Evolutionary conservation across 2,329 filamentous ascomycete species (phyloP).

Genomic region (Botrytis sinoallii): DNA sequence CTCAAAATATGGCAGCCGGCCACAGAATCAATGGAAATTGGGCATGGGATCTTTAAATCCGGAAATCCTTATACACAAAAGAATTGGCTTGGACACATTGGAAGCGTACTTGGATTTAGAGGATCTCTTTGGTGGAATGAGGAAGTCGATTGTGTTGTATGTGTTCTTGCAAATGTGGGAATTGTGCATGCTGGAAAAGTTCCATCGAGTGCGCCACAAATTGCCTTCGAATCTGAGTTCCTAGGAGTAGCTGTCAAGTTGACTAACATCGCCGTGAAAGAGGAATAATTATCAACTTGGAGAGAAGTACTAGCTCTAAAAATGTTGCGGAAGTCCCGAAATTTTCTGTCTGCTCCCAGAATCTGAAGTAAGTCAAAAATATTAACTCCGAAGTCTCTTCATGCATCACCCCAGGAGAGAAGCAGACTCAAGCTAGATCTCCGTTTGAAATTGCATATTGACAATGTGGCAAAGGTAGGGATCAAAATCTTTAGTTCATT

Average conservation of each 20-base stretch:
- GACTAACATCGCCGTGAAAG: neutral
- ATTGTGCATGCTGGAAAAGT: conserved; percentile 23
- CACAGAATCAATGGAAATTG: conserved; percentile 4
- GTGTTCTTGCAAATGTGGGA: conserved; percentile 24
- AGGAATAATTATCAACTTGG: neutral
- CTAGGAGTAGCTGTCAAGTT: conserved; percentile 15
- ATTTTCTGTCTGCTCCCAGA: neutral
- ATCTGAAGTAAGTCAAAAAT: neutral
- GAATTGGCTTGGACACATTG: conserved; percentile 22
- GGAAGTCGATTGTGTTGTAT: conserved; percentile 20
- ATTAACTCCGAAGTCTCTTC: neutral
- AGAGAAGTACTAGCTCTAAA: neutral
- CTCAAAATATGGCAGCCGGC: conserved; percentile 17
- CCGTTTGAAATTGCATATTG: neutral
- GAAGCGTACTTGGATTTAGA: conserved; percentile 24
- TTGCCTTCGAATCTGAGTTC: conserved; percentile 15
- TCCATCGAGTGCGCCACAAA: conserved; percentile 9
- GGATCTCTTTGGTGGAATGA: conserved; percentile 22
- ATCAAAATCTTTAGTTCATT: neutral
- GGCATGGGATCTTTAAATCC: conserved; percentile 21
- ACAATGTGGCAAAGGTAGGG: neutral
- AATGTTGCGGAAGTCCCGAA: neutral
- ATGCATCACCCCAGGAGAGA: neutral
- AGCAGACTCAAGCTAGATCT: neutral
- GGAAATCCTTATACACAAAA: conserved; percentile 1